Percentiles rank a stretch among this genome's conserved stretches.
phyloP scores from a whole-genome alignment of 495 filamentous ascomycete genomes.

The Darksidea phi region DNA sequence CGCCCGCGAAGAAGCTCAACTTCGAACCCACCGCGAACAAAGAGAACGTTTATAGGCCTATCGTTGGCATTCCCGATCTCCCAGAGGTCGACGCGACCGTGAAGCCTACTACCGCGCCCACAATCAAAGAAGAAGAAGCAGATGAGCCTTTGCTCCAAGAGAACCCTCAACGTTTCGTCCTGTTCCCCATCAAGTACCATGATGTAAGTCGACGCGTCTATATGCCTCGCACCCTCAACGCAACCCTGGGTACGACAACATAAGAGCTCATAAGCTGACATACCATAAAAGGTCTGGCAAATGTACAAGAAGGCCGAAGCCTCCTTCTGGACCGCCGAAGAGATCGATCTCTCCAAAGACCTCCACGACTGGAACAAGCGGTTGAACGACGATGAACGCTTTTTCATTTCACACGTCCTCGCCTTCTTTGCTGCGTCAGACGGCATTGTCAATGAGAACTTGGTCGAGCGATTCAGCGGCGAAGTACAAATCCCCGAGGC shows the following conservation, averaged over 20 bases:
- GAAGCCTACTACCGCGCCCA: slow-evolving; percentile 40
- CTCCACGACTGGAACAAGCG: slow-evolving; percentile 98
- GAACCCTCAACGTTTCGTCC: slow-evolving; percentile 93
- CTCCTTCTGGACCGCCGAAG: slow-evolving; percentile 99
- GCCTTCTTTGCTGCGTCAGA: slow-evolving; percentile 99
- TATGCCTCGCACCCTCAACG: slow-evolving; percentile 31
- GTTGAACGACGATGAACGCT: slow-evolving; percentile 93
- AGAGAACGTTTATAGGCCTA: slow-evolving; percentile 69
- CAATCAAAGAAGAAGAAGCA: slow-evolving; percentile 68
- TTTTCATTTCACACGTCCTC: slow-evolving; percentile 96
- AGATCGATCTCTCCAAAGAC: slow-evolving; percentile 98
- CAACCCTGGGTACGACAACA: slow-evolving; percentile 66
- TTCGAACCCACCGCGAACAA: slow-evolving; percentile 66
- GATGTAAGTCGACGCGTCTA: slow-evolving; percentile 69
- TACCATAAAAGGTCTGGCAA: slow-evolving; percentile 81
- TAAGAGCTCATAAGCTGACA: slow-evolving; percentile 30
- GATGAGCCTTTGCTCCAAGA: slow-evolving; percentile 91
- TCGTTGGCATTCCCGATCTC: slow-evolving; percentile 55
- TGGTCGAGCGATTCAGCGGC: slow-evolving; percentile 94
- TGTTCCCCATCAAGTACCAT: slow-evolving; percentile 99
- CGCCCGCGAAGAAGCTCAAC: slow-evolving; percentile 83
- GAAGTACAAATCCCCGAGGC: slow-evolving; percentile 98
- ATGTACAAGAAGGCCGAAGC: slow-evolving; percentile 99
- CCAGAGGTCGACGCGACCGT: slow-evolving; percentile 47
- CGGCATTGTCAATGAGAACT: slow-evolving; percentile 99